Percentiles rank a stretch among this genome's conserved stretches.
Evolutionary conservation across 306 rosid genomes (phyloP).

Genomic region (Bauhinia variegata): DNA sequence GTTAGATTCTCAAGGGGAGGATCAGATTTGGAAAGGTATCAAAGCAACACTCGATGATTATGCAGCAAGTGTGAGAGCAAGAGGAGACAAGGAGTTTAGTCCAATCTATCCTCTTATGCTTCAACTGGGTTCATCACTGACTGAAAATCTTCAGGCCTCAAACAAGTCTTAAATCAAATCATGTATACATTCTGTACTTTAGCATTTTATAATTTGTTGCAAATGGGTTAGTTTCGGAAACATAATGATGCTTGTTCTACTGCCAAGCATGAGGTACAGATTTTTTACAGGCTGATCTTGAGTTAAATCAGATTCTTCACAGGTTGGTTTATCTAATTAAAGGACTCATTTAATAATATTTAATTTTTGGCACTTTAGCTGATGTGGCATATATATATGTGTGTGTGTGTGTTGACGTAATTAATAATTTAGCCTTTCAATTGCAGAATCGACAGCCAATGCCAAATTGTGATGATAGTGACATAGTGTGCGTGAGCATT

Average conservation of each 20-base stretch:
- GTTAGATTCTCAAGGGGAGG: slow-evolving; percentile 98
- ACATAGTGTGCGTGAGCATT: slow-evolving; percentile 36
- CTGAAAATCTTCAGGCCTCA: slow-evolving; percentile 49
- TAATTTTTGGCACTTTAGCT: background rate
- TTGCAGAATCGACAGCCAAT: slow-evolving; percentile 44
- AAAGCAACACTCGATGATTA: slow-evolving; percentile 94
- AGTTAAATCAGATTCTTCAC: slow-evolving; percentile 27
- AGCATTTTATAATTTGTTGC: slow-evolving; percentile 32
- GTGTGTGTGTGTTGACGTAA: no score
- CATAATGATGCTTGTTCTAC: slow-evolving; percentile 33
- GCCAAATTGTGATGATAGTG: slow-evolving; percentile 44
- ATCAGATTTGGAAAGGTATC: slow-evolving; percentile 95
- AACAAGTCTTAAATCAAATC: slow-evolving; percentile 55
- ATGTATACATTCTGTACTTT: slow-evolving; percentile 37
- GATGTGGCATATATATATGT: background rate
- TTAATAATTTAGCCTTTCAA: no score
- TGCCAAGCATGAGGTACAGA: slow-evolving; percentile 40
- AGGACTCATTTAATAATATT: no score
- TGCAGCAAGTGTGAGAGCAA: slow-evolving; percentile 73
- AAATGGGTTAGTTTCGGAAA: slow-evolving; percentile 41
- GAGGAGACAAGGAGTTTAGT: slow-evolving; percentile 94
- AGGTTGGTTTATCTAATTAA: no score
- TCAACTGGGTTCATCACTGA: slow-evolving; percentile 79
- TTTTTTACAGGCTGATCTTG: slow-evolving; percentile 20
- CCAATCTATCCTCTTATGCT: slow-evolving; percentile 96